Percentiles rank a stretch among this genome's conserved stretches.
Evolutionary conservation across 331 rosid species (phyloP).

Genomic region (Quercus phellos): DNA sequence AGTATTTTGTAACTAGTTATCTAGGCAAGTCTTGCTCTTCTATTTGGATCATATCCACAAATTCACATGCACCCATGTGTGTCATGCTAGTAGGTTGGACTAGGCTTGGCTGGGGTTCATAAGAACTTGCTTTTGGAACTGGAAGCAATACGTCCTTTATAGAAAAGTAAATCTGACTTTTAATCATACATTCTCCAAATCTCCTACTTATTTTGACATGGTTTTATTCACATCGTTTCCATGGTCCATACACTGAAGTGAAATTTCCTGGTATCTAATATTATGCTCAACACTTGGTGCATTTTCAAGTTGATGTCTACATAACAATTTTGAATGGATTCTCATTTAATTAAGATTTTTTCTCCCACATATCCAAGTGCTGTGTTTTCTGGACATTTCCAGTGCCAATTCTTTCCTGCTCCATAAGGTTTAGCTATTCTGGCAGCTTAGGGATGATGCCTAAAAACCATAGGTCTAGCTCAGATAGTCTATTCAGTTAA

Average conservation of each 20-base stretch:
- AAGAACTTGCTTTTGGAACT: slow-evolving; percentile 5
- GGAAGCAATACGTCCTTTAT: not conserved
- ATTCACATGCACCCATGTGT: too few species aligned
- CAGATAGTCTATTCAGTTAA: not conserved
- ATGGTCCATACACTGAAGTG: not conserved
- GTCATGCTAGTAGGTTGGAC: too few species aligned
- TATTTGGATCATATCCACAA: too few species aligned
- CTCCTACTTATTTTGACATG: not conserved
- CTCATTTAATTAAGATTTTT: not conserved
- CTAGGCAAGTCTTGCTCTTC: too few species aligned
- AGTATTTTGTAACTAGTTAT: too few species aligned
- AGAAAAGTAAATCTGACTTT: slow-evolving; percentile 9
- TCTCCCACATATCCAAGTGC: not conserved
- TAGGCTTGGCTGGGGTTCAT: too few species aligned
- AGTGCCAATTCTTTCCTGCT: too few species aligned
- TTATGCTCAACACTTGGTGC: not conserved
- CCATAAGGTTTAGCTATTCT: too few species aligned
- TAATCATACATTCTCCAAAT: not conserved
- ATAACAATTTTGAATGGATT: not conserved
- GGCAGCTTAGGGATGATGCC: not conserved
- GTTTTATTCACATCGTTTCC: not conserved
- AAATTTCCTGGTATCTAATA: not conserved
- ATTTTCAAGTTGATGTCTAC: not conserved
- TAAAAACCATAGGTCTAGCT: not conserved
- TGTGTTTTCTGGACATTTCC: too few species aligned